Conservation (phyloP, 805 yeast species). For the Scheffersomyces ergatensis region DNA sequence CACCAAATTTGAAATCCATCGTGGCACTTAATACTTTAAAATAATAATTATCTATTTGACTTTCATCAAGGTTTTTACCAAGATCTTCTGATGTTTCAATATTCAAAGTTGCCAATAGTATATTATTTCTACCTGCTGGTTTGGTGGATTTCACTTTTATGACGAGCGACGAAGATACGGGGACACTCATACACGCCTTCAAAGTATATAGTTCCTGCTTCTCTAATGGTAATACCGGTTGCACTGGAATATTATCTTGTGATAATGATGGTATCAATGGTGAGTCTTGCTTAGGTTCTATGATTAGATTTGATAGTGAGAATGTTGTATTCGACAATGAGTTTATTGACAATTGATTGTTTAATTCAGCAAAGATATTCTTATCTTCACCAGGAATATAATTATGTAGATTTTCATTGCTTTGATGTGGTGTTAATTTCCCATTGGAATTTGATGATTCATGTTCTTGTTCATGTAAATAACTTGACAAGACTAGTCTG, state of each 20-base stretch:
- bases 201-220: not conserved
- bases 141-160: conserved; percentile 46
- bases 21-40: conserved; percentile 20
- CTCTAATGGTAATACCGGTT: not conserved
- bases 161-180: conserved; percentile 39
- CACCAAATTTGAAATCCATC: conserved; percentile 27
- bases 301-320: not conserved
- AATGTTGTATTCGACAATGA: not conserved
- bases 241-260: not conserved
- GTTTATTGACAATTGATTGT: conserved; percentile 6
- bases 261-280: not conserved
- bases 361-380: conserved; percentile 16
- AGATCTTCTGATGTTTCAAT: conserved; percentile 46
- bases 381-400: conserved; percentile 13
- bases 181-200: conserved; percentile 12
- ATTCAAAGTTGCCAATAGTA: conserved; percentile 46
- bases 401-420: conserved; percentile 11
- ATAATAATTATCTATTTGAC: conserved; percentile 12
- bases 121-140: conserved; percentile 46
- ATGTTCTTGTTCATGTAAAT: conserved; percentile 9
- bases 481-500: conserved; percentile 17
- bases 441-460: not conserved
- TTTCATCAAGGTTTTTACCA: conserved; percentile 8
- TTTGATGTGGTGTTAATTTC: not conserved
- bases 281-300: not conserved